Conservation (phyloP, 2,329 filamentous ascomycete genomes). For the Penicillium polonicum region DNA sequence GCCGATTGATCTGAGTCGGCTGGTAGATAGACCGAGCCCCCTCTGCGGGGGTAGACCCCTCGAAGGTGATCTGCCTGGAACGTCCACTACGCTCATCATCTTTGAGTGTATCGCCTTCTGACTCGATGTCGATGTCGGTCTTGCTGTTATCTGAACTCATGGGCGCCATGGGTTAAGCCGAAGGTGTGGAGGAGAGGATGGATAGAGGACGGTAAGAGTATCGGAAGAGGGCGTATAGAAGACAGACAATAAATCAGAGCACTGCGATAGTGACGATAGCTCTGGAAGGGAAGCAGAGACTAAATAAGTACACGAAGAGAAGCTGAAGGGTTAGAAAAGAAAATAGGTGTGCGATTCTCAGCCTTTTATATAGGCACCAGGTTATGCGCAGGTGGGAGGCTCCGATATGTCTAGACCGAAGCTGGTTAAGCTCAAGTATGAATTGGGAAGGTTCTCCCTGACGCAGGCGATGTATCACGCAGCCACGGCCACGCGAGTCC, state of each 20-base stretch:
- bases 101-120: conserved; percentile 3
- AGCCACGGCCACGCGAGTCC: conserved; percentile 5
- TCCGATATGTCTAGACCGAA: not conserved
- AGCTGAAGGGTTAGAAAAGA: not conserved
- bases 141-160: conserved; percentile 16
- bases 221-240: not conserved
- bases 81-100: conserved; percentile 19
- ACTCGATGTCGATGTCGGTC: conserved; percentile 17
- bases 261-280: not conserved
- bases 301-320: not conserved
- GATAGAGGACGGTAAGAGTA: not conserved
- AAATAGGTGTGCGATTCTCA: not conserved
- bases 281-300: not conserved
- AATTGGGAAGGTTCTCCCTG: conserved; percentile 6
- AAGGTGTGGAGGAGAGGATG: not conserved
- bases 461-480: not conserved
- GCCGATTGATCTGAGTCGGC: conserved; percentile 14
- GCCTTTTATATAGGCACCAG: not conserved
- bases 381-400: not conserved
- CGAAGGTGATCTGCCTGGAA: conserved; percentile 22
- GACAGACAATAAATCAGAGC: not conserved
- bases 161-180: not conserved
- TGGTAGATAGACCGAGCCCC: conserved; percentile 23
- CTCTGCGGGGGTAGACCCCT: conserved; percentile 14
- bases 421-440: not conserved